A percentile compares a stretch with the other conserved stretches of the same genome.
Evolutionary conservation across 2,329 filamentous ascomycete genomes (phyloP).

Genomic region (Penicillium sp.): DNA sequence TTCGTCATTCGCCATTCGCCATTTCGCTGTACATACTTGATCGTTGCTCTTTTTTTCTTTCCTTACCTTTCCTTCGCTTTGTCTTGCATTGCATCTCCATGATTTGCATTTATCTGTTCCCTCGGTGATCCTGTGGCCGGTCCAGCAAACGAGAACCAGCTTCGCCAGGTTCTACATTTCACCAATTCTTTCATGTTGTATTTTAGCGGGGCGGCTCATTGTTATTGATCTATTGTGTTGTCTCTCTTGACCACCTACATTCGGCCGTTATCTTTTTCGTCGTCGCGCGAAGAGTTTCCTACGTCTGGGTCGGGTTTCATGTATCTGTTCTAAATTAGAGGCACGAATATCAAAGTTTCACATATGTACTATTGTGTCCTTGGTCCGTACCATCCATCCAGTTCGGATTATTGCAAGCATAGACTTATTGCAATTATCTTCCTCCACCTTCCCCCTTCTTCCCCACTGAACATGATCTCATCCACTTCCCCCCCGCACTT

Average conservation of each 20-base stretch:
- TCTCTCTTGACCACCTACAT: neutral
- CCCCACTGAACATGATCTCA: too few relatives aligned
- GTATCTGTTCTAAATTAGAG: neutral
- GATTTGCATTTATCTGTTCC: neutral
- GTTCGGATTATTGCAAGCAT: too few relatives aligned
- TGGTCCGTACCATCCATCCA: neutral
- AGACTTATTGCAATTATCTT: too few relatives aligned
- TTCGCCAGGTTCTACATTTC: neutral
- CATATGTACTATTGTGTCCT: neutral
- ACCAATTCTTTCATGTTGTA: conserved; percentile 4
- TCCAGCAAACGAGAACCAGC: neutral
- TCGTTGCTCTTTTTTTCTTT: neutral
- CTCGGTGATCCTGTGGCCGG: neutral
- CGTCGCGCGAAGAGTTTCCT: neutral
- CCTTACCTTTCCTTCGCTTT: neutral
- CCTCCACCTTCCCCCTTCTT: neutral
- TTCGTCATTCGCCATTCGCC: neutral
- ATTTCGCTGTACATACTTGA: conserved; percentile 1
- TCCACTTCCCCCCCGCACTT: conserved; percentile 1
- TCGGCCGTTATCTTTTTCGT: neutral
- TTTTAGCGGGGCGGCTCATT: conserved; percentile 28
- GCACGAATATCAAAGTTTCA: neutral
- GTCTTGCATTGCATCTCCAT: conserved; percentile 2
- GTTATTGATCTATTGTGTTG: conserved; percentile 1
- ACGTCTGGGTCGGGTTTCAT: neutral